Evolutionary conservation across 2,329 filamentous ascomycete genomes (phyloP), one percentile per base, ranked within the genome.

Genomic region (Paecilomyces formosus): DNA sequence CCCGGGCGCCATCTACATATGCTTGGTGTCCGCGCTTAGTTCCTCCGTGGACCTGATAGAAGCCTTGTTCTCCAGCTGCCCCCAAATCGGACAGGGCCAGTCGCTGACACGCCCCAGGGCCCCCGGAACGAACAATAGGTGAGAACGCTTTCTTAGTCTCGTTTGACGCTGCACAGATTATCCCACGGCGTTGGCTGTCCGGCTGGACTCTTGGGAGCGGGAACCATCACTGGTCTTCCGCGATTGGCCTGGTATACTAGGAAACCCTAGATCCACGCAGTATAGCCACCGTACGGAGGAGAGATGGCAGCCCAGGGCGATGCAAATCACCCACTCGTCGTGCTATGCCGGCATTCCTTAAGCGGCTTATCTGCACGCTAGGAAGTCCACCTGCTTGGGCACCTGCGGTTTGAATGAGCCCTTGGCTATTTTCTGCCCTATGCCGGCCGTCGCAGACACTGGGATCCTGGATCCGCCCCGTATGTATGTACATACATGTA

Each of bases 141-240:
- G 39, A 45, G 39, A 45, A 45, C 39, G 15, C 39, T n/a, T 26
- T 45, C 39, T 45, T 45, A 45, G 39, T 45, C 39, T 45, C 39
- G 15, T 18, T 45, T 18, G 30, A 21, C 15, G 39, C n/a, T 45
- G 39, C 39, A 45, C 39, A n/a, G 39, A 45, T 45, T 45, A 18
- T 45, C 13, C 39, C 39, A 45, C n/a, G 39, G 39, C 39, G 39
- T 45, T 45, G 39, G 39, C 39, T 18, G n/a, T 15, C 35, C 15
- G 35, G 35, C 7, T 6, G 30, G 30, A 31, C 13, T 39, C 4
- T 6, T 7, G 18, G 39, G 39, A 45, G 39, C 39, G 39, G 39
- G 60, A 61, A 61, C 21, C 35, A 31, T 50, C 54, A 51, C 54
- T 51, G 33, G 18, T 28, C 60, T 54, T 61, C 60, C 60, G 60